Base-by-base conservation (phyloP, 768 basidiomycete genomes). In the Mycena rebaudengoi region DNA sequence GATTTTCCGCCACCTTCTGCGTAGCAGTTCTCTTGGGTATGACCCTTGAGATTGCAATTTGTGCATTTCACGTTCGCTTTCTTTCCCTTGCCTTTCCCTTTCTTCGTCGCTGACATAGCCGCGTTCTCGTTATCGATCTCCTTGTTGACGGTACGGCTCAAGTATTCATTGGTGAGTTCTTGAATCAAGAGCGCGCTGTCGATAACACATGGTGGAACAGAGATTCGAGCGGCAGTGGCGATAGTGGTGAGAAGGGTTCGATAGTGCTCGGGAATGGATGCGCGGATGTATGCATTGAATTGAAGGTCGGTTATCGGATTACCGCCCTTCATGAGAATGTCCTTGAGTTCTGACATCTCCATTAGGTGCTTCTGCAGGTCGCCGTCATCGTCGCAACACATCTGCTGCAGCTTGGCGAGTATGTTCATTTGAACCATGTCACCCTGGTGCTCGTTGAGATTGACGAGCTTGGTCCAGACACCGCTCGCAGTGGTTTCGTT, bases 1-100 rank as follows among this genome's bases (percentile, higher is more conserved):
- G 49, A 23, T 63, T 76, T 75, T 41, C 78, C 76, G 28, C 80
- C 75, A 12, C 78, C 79, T 45, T 70, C 56, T 11, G 69, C 68
- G 58, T 66, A 80, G 58, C 79, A 80, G 13, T 75, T 51, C 18
- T 61, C 56, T 18, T 69, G 69, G 4, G 48, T 21, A 33, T 80
- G 77, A 1, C 76, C 71, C 30, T 49, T 55, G 57, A 64, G 69
- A 2, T 59, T 63, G 64, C 78, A 80, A 50, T 76, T 78, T 11
- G 21, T 43, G 54, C 78, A 79, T 14, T 59, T 7, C 21, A 7
- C 41, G 41, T 7, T 23, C 4, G 10, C 16, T 21, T 43, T 43
- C 7, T 7, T 23, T 21, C 20, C 41, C 21, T 21, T 48, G 16
- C 61, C 32, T 63, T 64, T 56, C 50, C 53, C 51, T 32, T 32